phyloP scores from a whole-genome alignment of 164 flowering plant genomes.

The Chloranthus sessilifolius region DNA sequence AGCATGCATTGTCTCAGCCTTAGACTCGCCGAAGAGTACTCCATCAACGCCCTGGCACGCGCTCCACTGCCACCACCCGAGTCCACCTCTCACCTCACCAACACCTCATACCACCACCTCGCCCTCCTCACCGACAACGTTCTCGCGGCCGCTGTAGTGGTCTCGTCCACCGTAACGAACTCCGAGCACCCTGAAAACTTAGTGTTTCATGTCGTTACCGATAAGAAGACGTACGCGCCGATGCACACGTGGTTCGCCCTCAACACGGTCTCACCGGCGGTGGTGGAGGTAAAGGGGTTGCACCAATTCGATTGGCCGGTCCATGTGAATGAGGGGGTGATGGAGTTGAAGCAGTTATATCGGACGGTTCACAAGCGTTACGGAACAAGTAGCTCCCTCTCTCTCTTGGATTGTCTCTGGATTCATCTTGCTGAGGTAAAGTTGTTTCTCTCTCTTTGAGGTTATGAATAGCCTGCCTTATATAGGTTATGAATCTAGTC shows the following conservation, averaged over 20 bases:
- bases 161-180: constrained; percentile 44
- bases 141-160: constrained; percentile 66
- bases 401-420: constrained; percentile 55
- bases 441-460: not conserved
- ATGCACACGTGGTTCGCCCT: constrained; percentile 86
- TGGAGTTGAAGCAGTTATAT: constrained; percentile 48
- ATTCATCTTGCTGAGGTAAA: constrained; percentile 68
- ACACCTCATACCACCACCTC: constrained; percentile 52
- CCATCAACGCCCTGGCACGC: constrained; percentile 58
- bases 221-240: constrained; percentile 70
- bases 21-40: constrained; percentile 61
- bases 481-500: no score
- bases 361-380: constrained; percentile 31
- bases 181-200: constrained; percentile 44
- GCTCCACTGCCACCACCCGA: constrained; percentile 56
- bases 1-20: constrained; percentile 64
- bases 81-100: constrained; percentile 37
- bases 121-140: constrained; percentile 66
- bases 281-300: constrained; percentile 72
- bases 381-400: constrained; percentile 25
- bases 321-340: constrained; percentile 40
- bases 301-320: constrained; percentile 72
- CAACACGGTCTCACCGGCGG: constrained; percentile 36
- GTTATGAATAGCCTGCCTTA: no score
- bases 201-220: constrained; percentile 73